Percentiles rank a stretch among this genome's conserved stretches.
Evolutionary conservation across 2,329 filamentous ascomycete species (phyloP).

Genomic region (Fusarium xylarioides): DNA sequence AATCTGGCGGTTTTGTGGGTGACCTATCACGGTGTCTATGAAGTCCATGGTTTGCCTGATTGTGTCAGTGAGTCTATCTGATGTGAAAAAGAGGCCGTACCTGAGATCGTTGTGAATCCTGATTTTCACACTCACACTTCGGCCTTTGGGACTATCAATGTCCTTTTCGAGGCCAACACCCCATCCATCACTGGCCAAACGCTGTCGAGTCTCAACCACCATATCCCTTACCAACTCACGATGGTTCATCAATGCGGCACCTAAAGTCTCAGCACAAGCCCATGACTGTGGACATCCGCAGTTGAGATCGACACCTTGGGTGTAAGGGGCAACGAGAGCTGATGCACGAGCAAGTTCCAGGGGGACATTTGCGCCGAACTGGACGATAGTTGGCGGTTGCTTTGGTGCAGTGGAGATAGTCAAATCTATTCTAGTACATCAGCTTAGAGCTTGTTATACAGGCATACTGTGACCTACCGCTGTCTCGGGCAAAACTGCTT

Average conservation of each 20-base stretch:
- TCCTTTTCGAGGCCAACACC: constrained; percentile 56
- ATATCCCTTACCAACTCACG: constrained; percentile 73
- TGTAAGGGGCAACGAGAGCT: constrained; percentile 67
- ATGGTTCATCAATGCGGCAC: constrained; percentile 73
- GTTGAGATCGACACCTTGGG: constrained; percentile 74
- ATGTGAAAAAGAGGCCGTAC: constrained; percentile 38
- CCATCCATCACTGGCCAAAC: constrained; percentile 64
- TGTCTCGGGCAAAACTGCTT: constrained; percentile 66
- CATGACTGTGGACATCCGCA: constrained; percentile 79
- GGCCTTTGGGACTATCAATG: constrained; percentile 54
- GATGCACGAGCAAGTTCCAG: constrained; percentile 70
- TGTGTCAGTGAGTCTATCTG: not conserved
- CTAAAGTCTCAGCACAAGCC: constrained; percentile 74
- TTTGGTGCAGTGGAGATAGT: constrained; percentile 63
- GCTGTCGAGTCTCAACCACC: constrained; percentile 64
- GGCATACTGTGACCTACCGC: constrained; percentile 53
- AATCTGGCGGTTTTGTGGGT: constrained; percentile 60
- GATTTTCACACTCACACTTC: constrained; percentile 76
- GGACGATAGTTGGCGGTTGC: constrained; percentile 70
- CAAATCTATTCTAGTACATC: constrained; percentile 57
- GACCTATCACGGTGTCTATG: constrained; percentile 68
- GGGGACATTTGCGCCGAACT: constrained; percentile 72
- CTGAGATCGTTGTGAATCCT: constrained; percentile 72
- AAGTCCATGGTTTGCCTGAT: constrained; percentile 66
- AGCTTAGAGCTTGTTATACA: not conserved